Conservation (phyloP, 2,329 filamentous ascomycete species). For the Cordyceps militaris region DNA sequence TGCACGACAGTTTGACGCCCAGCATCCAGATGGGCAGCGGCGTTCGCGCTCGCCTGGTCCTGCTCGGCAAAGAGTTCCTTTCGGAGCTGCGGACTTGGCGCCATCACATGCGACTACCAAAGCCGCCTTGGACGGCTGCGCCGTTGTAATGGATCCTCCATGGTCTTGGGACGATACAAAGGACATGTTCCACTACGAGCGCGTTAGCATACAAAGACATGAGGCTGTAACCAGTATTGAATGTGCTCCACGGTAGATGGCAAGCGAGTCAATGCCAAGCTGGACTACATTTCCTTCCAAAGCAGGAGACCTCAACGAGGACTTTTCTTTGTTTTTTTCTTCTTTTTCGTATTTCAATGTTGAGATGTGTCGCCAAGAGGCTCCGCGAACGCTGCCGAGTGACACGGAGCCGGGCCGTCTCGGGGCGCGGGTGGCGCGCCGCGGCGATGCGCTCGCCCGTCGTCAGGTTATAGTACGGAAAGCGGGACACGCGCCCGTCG, state of each 20-base stretch:
- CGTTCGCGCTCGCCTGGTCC: conserved; percentile 23
- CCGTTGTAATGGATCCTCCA: conserved; percentile 36
- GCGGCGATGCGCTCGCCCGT: conserved; percentile 35
- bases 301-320: not conserved
- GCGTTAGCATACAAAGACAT: not conserved
- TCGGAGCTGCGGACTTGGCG: conserved; percentile 36
- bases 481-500: conserved; percentile 39
- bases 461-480: conserved; percentile 50
- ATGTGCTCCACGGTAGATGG: too few species aligned
- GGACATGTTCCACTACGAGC: conserved; percentile 33
- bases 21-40: conserved; percentile 43
- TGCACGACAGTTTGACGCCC: conserved; percentile 37
- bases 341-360: conserved; percentile 34
- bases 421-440: conserved; percentile 37
- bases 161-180: conserved; percentile 26
- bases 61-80: conserved; percentile 28
- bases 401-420: conserved; percentile 40
- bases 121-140: conserved; percentile 30
- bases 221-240: not conserved
- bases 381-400: conserved; percentile 38
- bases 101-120: conserved; percentile 48
- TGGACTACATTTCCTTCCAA: not conserved
- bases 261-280: not conserved
- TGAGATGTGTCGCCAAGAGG: conserved; percentile 38
- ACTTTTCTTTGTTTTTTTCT: not conserved